Conservation (phyloP, 768 basidiomycete genomes). For the Lyophyllum shimeji region DNA sequence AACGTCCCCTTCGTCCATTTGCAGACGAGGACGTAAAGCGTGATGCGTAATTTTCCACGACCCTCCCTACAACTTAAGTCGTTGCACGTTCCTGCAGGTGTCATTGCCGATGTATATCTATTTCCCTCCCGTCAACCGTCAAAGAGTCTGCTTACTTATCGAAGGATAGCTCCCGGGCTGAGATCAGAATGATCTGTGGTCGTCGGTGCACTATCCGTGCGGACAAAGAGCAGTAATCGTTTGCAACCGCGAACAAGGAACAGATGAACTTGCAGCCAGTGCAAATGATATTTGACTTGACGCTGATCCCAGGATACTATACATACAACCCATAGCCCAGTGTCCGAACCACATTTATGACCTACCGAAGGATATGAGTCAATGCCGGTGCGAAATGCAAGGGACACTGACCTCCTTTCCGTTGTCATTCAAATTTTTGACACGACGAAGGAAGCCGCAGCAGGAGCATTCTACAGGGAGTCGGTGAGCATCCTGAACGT, state of each 20-base stretch:
- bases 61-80: not conserved
- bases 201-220: too few species aligned
- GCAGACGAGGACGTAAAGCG: slow-evolving; percentile 10
- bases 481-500: not conserved
- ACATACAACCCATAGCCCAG: too few species aligned
- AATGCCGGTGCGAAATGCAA: too few species aligned
- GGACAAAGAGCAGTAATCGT: too few species aligned
- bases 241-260: too few species aligned
- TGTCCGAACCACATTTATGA: too few species aligned
- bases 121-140: too few species aligned
- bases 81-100: not conserved
- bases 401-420: not conserved
- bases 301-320: too few species aligned
- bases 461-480: not conserved
- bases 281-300: too few species aligned
- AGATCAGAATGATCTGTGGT: too few species aligned
- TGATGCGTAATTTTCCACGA: not conserved
- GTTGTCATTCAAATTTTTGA: not conserved
- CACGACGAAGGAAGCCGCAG: not conserved
- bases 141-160: not conserved
- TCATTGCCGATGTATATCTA: not conserved
- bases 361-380: too few species aligned
- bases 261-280: too few species aligned
- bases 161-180: not conserved
- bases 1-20: slow-evolving; percentile 18